Base-by-base conservation (phyloP, 441 rosid genomes). In the Gossypium gossypioides region DNA sequence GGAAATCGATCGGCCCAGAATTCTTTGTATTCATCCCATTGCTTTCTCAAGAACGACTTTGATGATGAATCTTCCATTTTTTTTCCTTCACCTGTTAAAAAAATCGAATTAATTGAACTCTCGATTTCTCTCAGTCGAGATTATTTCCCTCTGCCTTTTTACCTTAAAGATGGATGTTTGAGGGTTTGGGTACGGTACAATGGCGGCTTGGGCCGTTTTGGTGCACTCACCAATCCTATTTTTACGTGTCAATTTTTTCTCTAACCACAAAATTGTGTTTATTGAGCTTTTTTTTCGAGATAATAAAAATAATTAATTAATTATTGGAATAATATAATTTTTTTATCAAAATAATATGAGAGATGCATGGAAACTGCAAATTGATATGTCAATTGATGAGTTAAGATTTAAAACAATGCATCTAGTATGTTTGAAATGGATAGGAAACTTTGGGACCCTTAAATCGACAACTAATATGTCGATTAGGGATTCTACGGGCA, bases 1-100 rank as follows among this genome's bases (percentile, higher is more conserved):
- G 91, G 82, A 52, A 85, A 78, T 74, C 84, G 85, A 67, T 89
- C 91, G 0, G 72, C 73, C 94, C 91, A 92, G 75, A 82, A 94
- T 24, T 78, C 92, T 74, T 86, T 91, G 78, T 73, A 86, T 0
- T 83, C 97, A 51, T 80, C 80, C 81, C 85, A 84, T 51, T 88
- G 81, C 72, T 68, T 77, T 80, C 66, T 77, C 27, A 84, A 58
- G 76, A 80, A 89, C 22, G 88, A 62, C 25, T 76, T 76, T 24
- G 82, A 54, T 18, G 81, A 68, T 56, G 84, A 51, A 8, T 79
- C 88, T 22, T 37, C 93, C 91, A 87, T 89, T 75, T 72, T 71
- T 67, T 46, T 10, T 13, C 12, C 18, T n/a, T n/a, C 12, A n/a
- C 10, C 57, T 6, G 12, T 6, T 19, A 18, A 0, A 4, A 0